Base-by-base conservation (phyloP, 352 stramenopile genomes). In the Pythium guiyangense region DNA sequence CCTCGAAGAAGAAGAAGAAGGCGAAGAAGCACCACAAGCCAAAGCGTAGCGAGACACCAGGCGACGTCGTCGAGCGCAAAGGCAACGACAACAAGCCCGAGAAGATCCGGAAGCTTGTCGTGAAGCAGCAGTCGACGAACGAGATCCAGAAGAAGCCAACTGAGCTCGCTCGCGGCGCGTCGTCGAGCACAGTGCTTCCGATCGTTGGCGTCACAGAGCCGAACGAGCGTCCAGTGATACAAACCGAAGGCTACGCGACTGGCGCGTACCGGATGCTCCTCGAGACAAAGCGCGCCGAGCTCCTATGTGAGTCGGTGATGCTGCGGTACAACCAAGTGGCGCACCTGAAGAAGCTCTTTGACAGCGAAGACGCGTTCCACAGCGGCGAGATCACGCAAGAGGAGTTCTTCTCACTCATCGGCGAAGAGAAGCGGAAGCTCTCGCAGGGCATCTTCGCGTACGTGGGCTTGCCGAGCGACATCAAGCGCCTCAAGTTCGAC, bases 331-430 rank as follows among this genome's bases (percentile, higher is more conserved):
- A 59, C 27, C 62, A 89, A 20, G 56, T 89, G 18, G 56, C 62
- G 2, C 50, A 60, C 44, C 60, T 89, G 25, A 51, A 54, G 3
- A 57, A 57, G 11, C 49, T 79, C 6, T 89, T 87, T 52, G 51
- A 57, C 26, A 56, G 37, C 20, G 74, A 89, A 59, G 76, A 89
- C 34, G 55, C 73, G 35, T 68, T 75, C 44, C 62, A 65, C 12
- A 79, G 64, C 11, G 69, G 65, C 6, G 65, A 77, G 56, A 85
- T 89, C 57, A 89, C 77, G 1, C 70, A 64, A 3, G 68, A 75
- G 18, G 79, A 88, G 55, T 90, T 90, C 57, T 82, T 85, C 54
- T 54, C 62, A 0, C 60, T 81, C 45, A 68, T 90, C 40, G 39
- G 63, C 18, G 77, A 87, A 53, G 71, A 86, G 48, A 80, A 77